Conservation (phyloP, 768 basidiomycete genomes). For the Boletus bicolor region DNA sequence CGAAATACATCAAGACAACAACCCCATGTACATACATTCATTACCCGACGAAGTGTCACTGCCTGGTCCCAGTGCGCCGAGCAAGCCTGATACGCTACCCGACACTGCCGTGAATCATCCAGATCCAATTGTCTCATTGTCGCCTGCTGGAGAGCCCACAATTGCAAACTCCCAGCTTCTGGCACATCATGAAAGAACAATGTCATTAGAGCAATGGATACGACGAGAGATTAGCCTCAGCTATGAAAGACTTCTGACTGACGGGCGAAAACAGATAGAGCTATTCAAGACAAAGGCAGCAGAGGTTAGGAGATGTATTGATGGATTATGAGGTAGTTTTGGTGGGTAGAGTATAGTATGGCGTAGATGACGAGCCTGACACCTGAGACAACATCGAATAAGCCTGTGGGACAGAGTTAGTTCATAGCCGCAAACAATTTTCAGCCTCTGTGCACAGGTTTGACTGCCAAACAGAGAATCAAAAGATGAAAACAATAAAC, state of each 20-base stretch:
- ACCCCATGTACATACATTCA: background rate
- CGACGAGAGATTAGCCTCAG: constrained; percentile 69
- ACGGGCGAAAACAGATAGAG: constrained; percentile 50
- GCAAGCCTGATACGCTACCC: background rate
- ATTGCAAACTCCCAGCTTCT: constrained; percentile 16
- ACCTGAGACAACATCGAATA: too few species aligned
- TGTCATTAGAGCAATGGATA: constrained; percentile 86
- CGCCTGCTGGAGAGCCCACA: constrained; percentile 9
- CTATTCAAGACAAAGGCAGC: constrained; percentile 46
- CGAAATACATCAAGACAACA: background rate
- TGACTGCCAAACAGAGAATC: too few species aligned
- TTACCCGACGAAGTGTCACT: background rate
- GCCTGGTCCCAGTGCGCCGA: background rate
- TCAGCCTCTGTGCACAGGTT: too few species aligned
- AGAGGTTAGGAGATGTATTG: constrained; percentile 37
- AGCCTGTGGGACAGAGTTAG: too few species aligned
- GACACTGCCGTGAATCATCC: background rate
- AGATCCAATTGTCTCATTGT: constrained; percentile 15
- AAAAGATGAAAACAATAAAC: too few species aligned
- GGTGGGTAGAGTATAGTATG: background rate
- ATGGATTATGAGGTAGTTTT: constrained; percentile 25
- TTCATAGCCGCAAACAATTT: too few species aligned
- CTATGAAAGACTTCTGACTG: constrained; percentile 53
- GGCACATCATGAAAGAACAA: constrained; percentile 53
- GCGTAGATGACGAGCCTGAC: too few species aligned